phyloP scores from a whole-genome alignment of 768 basidiomycete species.

The Pisolithus microcarpus region DNA sequence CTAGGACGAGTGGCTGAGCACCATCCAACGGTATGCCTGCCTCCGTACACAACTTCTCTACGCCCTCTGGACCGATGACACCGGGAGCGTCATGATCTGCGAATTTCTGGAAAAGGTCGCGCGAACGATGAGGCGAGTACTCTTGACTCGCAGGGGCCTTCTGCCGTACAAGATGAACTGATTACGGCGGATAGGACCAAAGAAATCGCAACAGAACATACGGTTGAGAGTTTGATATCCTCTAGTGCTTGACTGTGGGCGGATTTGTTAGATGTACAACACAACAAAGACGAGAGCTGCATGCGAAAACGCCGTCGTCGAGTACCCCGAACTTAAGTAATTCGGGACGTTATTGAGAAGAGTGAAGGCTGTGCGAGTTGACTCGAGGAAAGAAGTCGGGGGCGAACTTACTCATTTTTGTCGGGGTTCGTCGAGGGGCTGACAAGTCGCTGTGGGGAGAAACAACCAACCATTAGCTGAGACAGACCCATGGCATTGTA shows the following conservation, averaged over 20 bases:
- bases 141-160: conserved; percentile 15
- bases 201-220: conserved; percentile 11
- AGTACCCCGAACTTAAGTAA: conserved; percentile 19
- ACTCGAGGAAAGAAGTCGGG: conserved; percentile 13
- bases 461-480: conserved; percentile 6
- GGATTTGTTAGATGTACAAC: conserved; percentile 54
- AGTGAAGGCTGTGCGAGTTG: conserved; percentile 8
- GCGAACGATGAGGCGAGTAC: conserved; percentile 46
- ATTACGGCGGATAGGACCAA: neutral
- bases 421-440: conserved; percentile 16
- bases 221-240: conserved; percentile 24
- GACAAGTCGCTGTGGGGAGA: conserved; percentile 19
- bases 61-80: conserved; percentile 65
- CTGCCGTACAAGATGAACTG: conserved; percentile 1
- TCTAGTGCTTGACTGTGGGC: conserved; percentile 44
- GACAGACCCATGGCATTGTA: conserved; percentile 12
- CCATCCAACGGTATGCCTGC: conserved; percentile 70
- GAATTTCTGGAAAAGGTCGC: conserved; percentile 54
- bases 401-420: conserved; percentile 26
- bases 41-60: conserved; percentile 64
- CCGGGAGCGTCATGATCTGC: conserved; percentile 43
- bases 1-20: conserved; percentile 59
- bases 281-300: conserved; percentile 54
- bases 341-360: conserved; percentile 11
- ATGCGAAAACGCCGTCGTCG: conserved; percentile 37